phyloP scores from a whole-genome alignment of 352 stramenopile species.

The Phytophthora cajani region DNA sequence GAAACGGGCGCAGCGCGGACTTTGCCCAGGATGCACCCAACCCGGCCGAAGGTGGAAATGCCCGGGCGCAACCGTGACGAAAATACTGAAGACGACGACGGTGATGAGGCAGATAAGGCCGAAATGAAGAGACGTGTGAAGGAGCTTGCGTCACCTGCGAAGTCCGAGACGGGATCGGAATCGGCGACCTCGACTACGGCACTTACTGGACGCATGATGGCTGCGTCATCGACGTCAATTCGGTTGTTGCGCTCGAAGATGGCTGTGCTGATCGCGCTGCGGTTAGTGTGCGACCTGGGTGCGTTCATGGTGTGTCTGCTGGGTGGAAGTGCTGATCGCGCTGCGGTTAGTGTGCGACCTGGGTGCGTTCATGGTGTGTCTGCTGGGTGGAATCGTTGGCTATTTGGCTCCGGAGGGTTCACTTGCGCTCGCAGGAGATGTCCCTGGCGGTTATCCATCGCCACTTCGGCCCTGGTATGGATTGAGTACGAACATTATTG shows the following conservation, averaged over 20 bases:
- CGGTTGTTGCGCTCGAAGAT: conserved; percentile 38
- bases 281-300: conserved; percentile 59
- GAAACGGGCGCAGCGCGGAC: conserved; percentile 20
- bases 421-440: conserved; percentile 77
- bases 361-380: conserved; percentile 81
- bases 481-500: conserved; percentile 50
- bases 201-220: conserved; percentile 47
- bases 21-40: conserved; percentile 27
- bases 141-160: conserved; percentile 58
- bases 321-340: conserved; percentile 64
- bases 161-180: conserved; percentile 49
- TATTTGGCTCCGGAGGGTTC: conserved; percentile 68
- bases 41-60: conserved; percentile 23
- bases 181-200: conserved; percentile 62
- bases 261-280: conserved; percentile 46
- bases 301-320: conserved; percentile 85
- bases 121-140: conserved; percentile 37
- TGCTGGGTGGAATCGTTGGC: conserved; percentile 70
- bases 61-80: conserved; percentile 9
- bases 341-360: conserved; percentile 61
- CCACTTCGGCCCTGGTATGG: conserved; percentile 53
- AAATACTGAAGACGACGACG: conserved; percentile 7
- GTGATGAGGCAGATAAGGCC: conserved; percentile 17
- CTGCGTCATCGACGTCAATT: conserved; percentile 37
- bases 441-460: conserved; percentile 78